Percentiles rank a stretch among this genome's conserved stretches.
These are phyloP conservation scores for Cairneyella variabilis DNA, from an alignment of 495 filamentous ascomycete genomes.

Conservation along the genomic window DNA sequence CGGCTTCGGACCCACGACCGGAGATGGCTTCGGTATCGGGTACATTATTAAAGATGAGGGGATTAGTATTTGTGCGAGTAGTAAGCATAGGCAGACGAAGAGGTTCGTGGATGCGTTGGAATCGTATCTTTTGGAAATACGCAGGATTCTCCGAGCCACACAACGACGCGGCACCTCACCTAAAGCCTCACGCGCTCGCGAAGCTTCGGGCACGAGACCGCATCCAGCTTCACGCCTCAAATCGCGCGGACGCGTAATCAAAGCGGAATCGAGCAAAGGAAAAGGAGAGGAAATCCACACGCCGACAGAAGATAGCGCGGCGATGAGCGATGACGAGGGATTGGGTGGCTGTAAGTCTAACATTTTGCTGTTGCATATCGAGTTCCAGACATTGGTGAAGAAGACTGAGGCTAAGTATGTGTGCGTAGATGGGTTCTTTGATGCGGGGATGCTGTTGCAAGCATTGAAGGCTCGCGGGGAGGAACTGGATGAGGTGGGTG, in stretches of 20 bases:
- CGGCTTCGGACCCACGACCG: constrained; percentile 91
- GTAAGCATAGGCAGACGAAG: constrained; percentile 88
- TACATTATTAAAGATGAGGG: constrained; percentile 98
- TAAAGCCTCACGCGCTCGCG: constrained; percentile 59
- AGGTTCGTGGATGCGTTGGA: constrained; percentile 88
- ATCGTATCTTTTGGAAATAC: constrained; percentile 82
- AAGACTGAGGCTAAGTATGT: background rate
- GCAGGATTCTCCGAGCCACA: constrained; percentile 71
- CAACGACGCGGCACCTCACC: constrained; percentile 43
- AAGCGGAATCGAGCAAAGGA: constrained; percentile 29
- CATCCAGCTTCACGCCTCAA: constrained; percentile 37
- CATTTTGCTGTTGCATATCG: constrained; percentile 24
- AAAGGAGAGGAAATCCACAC: constrained; percentile 33
- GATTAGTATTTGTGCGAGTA: constrained; percentile 86
- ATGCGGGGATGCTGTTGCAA: constrained; percentile 88
- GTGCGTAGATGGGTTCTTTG: constrained; percentile 84
- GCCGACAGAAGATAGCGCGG: constrained; percentile 48
- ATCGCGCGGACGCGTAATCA: constrained; percentile 55
- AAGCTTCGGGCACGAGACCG: constrained; percentile 36
- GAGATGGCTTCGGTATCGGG: constrained; percentile 94
- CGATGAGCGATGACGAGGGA: constrained; percentile 79
- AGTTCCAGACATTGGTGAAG: background rate
- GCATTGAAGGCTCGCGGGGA: constrained; percentile 63
- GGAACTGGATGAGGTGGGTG: constrained; percentile 13
- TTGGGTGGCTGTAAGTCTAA: constrained; percentile 93